Base-by-base conservation (phyloP, 371 early-diverging fungal genomes). In the Syncephalastrum monosporum region DNA sequence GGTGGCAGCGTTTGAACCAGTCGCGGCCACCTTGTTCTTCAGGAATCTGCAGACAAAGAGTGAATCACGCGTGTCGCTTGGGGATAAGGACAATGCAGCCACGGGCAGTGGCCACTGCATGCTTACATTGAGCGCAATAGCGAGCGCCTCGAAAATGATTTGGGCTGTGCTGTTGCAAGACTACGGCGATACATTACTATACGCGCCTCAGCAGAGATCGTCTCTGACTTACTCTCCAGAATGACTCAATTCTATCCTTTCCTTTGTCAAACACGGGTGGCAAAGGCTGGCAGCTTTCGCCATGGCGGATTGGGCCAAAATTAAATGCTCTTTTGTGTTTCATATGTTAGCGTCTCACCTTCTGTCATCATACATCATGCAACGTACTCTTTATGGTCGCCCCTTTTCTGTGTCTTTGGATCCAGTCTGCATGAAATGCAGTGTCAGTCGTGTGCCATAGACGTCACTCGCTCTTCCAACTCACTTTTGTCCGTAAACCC, bases 301-400 rank as follows among this genome's bases (percentile, higher is more conserved):
- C 42, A 24, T 79, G 79, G 21, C 63, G 47, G 4, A 79, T 54
- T 49, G 78, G 72, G 38, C 69, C 78, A 10, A 72, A 65, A 43
- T 78, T 81, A 56, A 25, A 52, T 23, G 50, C 47, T 17, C 45
- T 17, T 5, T 14, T 15, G 27, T 15, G 13, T 45, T 5, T 4
- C 46, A 15, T 44, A 46, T 27, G 17, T 13, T 16, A n/a, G 38
- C 38, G 6, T 10, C 10, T 33, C 38, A 0, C 6, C 12, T 8
- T 33, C 8, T 33, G 8, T 33, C 10, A 5, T 33, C 38, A 10
- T 8, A 10, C 38, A 33, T 33, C 10, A 5, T 2, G 12, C 3
- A 17, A 13, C 59, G 59, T 69, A 75, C 77, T 80, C 81, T 63
- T 80, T 80, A 60, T 68, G 47, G 53, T 80, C 81, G 3, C 79